Evolutionary conservation across 2,329 filamentous ascomycete genomes (phyloP).

Genomic region (Scytalidium sp.): DNA sequence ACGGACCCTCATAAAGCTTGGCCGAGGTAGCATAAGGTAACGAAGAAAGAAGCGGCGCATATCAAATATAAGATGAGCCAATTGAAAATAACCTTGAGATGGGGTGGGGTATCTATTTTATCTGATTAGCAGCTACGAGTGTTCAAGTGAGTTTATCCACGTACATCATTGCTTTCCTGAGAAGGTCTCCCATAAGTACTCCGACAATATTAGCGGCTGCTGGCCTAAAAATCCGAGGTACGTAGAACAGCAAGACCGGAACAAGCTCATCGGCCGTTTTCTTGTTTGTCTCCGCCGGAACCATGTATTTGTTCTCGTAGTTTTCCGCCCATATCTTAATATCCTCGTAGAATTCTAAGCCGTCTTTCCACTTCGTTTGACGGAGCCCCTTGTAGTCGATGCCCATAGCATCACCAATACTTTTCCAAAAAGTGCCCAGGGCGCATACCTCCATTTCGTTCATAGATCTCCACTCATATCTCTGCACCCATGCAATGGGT

Average conservation of each 20-base stretch:
- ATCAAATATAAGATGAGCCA: constrained; percentile 46
- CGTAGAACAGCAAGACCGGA: constrained; percentile 54
- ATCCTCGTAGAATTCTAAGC: constrained; percentile 49
- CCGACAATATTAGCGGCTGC: constrained; percentile 49
- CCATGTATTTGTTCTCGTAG: constrained; percentile 61
- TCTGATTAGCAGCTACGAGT: not conserved
- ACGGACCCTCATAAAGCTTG: constrained; percentile 30
- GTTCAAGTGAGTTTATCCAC: constrained; percentile 15
- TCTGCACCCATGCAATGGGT: constrained; percentile 59
- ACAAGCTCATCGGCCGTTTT: constrained; percentile 57
- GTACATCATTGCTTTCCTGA: constrained; percentile 64
- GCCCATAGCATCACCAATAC: constrained; percentile 66
- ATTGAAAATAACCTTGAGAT: constrained; percentile 28
- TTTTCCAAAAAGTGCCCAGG: constrained; percentile 67
- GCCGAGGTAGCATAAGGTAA: constrained; percentile 58
- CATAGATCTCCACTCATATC: constrained; percentile 68
- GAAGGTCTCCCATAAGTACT: constrained; percentile 60
- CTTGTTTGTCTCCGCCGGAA: constrained; percentile 46
- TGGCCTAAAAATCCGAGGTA: constrained; percentile 43
- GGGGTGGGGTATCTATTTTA: constrained; percentile 41
- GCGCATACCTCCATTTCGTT: constrained; percentile 68
- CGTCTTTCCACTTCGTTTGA: constrained; percentile 41
- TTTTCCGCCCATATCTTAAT: constrained; percentile 43
- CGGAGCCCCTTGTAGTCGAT: constrained; percentile 44
- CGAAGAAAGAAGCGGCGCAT: constrained; percentile 54